Evolutionary conservation across 768 basidiomycete genomes (phyloP).

Genomic region (Suillus luteus): DNA sequence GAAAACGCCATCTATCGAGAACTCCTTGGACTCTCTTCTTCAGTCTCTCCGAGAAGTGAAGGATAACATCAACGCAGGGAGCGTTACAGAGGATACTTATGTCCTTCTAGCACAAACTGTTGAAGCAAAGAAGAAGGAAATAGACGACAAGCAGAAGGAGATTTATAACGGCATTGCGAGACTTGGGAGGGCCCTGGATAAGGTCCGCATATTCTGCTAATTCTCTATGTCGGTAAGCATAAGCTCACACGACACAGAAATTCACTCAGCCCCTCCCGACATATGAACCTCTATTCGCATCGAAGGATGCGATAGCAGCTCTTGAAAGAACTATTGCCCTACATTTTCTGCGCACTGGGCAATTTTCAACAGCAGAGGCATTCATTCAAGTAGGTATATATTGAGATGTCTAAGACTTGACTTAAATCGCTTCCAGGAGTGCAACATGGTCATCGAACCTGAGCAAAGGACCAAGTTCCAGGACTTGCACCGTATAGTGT

Average conservation of each 20-base stretch:
- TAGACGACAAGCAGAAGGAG: constrained; percentile 89
- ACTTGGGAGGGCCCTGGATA: constrained; percentile 87
- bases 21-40: constrained; percentile 67
- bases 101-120: constrained; percentile 55
- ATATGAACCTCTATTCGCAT: constrained; percentile 67
- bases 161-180: constrained; percentile 75
- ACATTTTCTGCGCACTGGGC: constrained; percentile 80
- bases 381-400: constrained; percentile 62
- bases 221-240: background rate
- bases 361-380: constrained; percentile 73
- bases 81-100: constrained; percentile 50
- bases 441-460: constrained; percentile 54
- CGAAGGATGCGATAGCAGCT: constrained; percentile 56
- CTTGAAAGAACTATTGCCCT: constrained; percentile 71
- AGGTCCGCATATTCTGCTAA: constrained; percentile 51
- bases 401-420: constrained; percentile 10
- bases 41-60: constrained; percentile 57
- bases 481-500: constrained; percentile 72
- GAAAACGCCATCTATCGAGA: constrained; percentile 54
- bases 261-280: constrained; percentile 61
- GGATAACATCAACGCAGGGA: constrained; percentile 50
- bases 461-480: constrained; percentile 59
- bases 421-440: constrained; percentile 52
- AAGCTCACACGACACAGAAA: constrained; percentile 44
- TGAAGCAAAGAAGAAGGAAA: constrained; percentile 76